phyloP scores from a whole-genome alignment of 2,329 filamentous ascomycete genomes.

The Cordyceps militaris region DNA sequence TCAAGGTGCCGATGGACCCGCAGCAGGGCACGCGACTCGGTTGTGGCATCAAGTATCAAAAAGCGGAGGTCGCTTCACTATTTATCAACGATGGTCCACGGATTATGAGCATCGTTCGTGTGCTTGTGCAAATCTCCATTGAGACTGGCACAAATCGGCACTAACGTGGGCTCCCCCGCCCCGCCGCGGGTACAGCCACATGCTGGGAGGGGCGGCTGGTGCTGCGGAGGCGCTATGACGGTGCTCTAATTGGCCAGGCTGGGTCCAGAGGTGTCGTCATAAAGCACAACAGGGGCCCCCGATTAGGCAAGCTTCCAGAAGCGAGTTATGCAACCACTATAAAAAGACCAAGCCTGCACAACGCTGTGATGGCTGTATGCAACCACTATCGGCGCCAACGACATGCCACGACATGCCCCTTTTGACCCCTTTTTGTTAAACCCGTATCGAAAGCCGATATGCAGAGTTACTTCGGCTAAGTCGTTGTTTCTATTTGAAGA shows the following conservation, averaged over 20 bases:
- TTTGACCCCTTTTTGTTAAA: background rate
- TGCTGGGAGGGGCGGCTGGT: constrained; percentile 3
- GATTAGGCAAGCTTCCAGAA: constrained; percentile 9
- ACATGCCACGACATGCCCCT: background rate
- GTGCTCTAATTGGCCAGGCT: background rate
- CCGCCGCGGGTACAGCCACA: constrained; percentile 4
- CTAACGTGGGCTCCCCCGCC: background rate
- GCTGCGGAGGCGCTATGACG: background rate
- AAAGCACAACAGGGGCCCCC: background rate
- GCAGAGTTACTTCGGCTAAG: background rate
- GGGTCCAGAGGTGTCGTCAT: background rate
- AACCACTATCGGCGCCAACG: constrained; percentile 1
- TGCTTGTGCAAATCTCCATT: constrained; percentile 8
- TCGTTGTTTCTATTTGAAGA: background rate
- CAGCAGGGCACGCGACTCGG: constrained; percentile 5
- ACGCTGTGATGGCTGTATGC: background rate
- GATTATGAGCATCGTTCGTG: background rate
- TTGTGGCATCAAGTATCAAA: background rate
- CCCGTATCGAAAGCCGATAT: background rate
- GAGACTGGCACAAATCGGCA: constrained; percentile 9
- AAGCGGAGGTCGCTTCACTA: background rate
- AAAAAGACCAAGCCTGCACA: background rate
- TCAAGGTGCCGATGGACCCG: background rate
- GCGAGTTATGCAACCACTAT: constrained; percentile 12
- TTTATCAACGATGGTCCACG: background rate